Conservation (phyloP, 768 basidiomycete species). For the Rhodocollybia butyracea region DNA sequence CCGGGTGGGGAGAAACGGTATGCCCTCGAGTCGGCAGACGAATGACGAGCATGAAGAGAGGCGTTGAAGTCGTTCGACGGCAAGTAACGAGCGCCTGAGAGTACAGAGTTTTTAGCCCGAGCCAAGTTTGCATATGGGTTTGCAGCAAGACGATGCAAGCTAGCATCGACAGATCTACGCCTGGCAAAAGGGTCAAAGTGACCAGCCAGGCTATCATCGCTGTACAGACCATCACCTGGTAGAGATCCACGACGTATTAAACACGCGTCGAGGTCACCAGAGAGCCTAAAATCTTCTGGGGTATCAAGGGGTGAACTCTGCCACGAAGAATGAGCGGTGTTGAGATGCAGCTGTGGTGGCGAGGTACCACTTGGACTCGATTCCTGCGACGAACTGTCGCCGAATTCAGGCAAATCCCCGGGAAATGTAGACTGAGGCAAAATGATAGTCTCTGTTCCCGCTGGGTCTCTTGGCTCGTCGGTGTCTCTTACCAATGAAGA, state of each 20-base stretch:
- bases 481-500: slow-evolving; percentile 1
- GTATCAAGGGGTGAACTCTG: slow-evolving; percentile 31
- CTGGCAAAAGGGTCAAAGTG: slow-evolving; percentile 39
- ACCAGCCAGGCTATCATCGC: slow-evolving; percentile 28
- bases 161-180: slow-evolving; percentile 44
- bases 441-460: slow-evolving; percentile 6
- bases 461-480: not conserved
- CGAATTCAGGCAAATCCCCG: slow-evolving; percentile 13
- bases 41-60: slow-evolving; percentile 34
- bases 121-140: slow-evolving; percentile 50
- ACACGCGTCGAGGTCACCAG: slow-evolving; percentile 18
- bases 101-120: slow-evolving; percentile 48
- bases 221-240: slow-evolving; percentile 42
- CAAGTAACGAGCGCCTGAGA: slow-evolving; percentile 40
- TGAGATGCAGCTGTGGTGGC: slow-evolving; percentile 39
- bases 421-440: slow-evolving; percentile 9
- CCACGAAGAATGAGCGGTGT: slow-evolving; percentile 35
- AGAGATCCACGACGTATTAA: slow-evolving; percentile 50
- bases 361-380: slow-evolving; percentile 28
- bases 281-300: slow-evolving; percentile 28
- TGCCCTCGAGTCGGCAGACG: slow-evolving; percentile 39
- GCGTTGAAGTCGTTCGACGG: no score
- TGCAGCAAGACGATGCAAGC: slow-evolving; percentile 44
- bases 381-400: slow-evolving; percentile 20
- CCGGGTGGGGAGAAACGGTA: slow-evolving; percentile 31